These are phyloP conservation scores for Epichloe typhina DNA, from an alignment of 2,329 filamentous ascomycete species.

Conservation along the genomic window DNA sequence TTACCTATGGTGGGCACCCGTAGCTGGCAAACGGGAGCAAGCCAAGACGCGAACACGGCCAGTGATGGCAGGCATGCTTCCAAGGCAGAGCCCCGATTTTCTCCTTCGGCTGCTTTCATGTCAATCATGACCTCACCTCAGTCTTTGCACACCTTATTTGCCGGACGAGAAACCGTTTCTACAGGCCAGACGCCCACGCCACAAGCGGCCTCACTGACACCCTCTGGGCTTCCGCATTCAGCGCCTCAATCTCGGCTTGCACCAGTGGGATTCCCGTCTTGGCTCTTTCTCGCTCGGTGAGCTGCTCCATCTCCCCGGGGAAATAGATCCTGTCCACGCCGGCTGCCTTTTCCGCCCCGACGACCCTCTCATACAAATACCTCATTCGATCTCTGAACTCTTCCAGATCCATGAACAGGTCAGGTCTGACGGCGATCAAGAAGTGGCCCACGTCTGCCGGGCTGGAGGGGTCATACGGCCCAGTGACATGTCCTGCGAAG, in stretches of 20 bases:
- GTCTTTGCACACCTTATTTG: no score
- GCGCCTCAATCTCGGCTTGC: conserved; percentile 38
- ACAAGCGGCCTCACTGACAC: conserved; percentile 21
- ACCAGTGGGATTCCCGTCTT: conserved; percentile 46
- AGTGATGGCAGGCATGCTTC: no score
- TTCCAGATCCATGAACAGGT: conserved; percentile 57
- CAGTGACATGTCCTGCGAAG: conserved; percentile 64
- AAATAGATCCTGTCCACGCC: conserved; percentile 48
- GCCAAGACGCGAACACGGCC: no score
- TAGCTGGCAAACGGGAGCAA: no score
- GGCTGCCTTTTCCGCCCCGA: conserved; percentile 38
- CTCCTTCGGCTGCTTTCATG: no score
- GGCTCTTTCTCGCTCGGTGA: conserved; percentile 35
- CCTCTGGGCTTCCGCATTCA: conserved; percentile 39
- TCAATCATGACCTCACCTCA: no score
- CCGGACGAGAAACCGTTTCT: background rate
- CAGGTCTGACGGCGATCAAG: conserved; percentile 57
- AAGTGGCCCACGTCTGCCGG: conserved; percentile 65
- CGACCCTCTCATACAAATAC: conserved; percentile 39
- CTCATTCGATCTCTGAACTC: conserved; percentile 54
- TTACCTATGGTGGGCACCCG: no score
- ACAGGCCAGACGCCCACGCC: background rate
- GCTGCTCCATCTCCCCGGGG: conserved; percentile 48
- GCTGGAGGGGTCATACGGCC: conserved; percentile 59
- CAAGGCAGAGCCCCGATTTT: no score